A percentile compares a stretch with the other conserved stretches of the same genome.
These are phyloP conservation scores for Ogataea zsoltii DNA, from an alignment of 805 yeast genomes.

Conservation along the genomic window DNA sequence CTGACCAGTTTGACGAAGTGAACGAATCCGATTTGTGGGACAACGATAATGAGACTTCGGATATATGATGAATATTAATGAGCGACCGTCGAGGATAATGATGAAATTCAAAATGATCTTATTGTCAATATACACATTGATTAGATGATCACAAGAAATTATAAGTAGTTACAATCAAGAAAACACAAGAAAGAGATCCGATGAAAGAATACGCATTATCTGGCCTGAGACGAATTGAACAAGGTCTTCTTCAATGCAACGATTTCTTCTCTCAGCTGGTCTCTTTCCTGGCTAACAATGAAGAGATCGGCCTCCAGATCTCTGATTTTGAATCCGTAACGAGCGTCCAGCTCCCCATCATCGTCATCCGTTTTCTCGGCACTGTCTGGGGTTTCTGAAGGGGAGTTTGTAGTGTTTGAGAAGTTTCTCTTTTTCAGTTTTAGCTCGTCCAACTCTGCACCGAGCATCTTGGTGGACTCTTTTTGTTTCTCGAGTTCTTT, in stretches of 20 bases:
- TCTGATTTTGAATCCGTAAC: constrained; percentile 71
- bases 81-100: not conserved
- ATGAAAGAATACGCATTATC: too few species aligned
- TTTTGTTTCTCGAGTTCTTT: constrained; percentile 66
- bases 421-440: constrained; percentile 39
- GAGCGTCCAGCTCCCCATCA: constrained; percentile 45
- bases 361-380: constrained; percentile 25
- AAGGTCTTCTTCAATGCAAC: constrained; percentile 60
- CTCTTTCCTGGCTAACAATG: constrained; percentile 81
- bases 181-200: too few species aligned
- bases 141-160: too few species aligned
- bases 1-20: constrained; percentile 13
- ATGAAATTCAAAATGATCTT: too few species aligned
- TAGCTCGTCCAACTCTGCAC: constrained; percentile 69
- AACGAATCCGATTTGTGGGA: constrained; percentile 31
- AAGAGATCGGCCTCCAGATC: constrained; percentile 84
- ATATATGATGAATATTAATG: not conserved
- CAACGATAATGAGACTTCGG: constrained; percentile 11
- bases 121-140: too few species aligned
- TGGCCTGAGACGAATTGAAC: constrained; percentile 12
- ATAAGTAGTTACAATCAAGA: not conserved
- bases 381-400: constrained; percentile 4
- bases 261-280: constrained; percentile 67
- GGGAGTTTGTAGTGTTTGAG: constrained; percentile 12
- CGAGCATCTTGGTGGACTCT: constrained; percentile 53